Evolutionary conservation across 2,329 filamentous ascomycete genomes (phyloP).

Genomic region (Tolypocladium inflatum): DNA sequence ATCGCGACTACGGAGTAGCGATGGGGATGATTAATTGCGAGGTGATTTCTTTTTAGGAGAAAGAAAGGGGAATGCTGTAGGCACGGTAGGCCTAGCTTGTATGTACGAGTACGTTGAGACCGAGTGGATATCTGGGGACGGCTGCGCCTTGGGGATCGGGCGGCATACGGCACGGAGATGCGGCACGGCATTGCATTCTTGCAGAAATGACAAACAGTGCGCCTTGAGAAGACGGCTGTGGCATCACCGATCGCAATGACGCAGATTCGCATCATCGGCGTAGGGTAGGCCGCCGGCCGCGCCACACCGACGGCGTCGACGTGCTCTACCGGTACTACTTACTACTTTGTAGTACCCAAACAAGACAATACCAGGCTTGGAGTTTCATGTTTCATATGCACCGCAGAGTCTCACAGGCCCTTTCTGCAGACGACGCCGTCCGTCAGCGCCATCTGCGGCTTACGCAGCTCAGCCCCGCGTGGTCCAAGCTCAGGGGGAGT

Average conservation of each 20-base stretch:
- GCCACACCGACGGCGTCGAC: not conserved
- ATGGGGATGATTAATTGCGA: not conserved
- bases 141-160: not conserved
- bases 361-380: no score
- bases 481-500: not conserved
- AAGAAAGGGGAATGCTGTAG: not conserved
- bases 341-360: no score
- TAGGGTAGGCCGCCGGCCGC: not conserved
- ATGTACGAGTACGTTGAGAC: not conserved
- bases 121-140: not conserved
- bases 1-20: not conserved
- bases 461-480: not conserved
- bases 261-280: not conserved
- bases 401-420: not conserved
- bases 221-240: not conserved
- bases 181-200: not conserved
- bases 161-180: not conserved
- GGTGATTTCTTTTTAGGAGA: not conserved
- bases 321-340: no score
- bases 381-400: not conserved
- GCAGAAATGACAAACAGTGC: not conserved
- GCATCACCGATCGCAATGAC: not conserved
- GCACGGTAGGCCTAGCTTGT: not conserved
- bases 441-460: not conserved
- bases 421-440: not conserved